Percentiles rank a stretch among this genome's conserved stretches.
phyloP scores from a whole-genome alignment of 768 basidiomycete species.

The Kockovaella imperatae region DNA sequence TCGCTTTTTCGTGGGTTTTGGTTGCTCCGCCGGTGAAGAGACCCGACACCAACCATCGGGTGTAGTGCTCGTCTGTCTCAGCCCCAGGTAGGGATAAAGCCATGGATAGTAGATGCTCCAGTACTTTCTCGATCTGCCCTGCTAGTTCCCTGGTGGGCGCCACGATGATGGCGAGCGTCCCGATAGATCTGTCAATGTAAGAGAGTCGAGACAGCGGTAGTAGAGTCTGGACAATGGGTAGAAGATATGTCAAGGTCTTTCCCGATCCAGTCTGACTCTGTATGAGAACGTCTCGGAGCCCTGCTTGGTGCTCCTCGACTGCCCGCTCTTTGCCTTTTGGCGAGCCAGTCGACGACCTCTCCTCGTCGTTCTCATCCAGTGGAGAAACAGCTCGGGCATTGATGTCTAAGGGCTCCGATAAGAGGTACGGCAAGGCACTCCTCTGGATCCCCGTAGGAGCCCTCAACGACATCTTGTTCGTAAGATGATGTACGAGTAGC shows the following conservation, averaged over 20 bases:
- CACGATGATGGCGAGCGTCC: slow-evolving; percentile 87
- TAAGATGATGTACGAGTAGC: slow-evolving; percentile 67
- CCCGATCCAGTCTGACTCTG: slow-evolving; percentile 97
- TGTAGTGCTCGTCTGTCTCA: slow-evolving; percentile 35
- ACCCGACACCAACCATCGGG: slow-evolving; percentile 90
- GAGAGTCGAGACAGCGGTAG: slow-evolving; percentile 80
- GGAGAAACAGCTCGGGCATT: background rate
- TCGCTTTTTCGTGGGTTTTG: slow-evolving; percentile 87
- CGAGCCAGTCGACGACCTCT: slow-evolving; percentile 36
- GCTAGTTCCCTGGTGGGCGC: slow-evolving; percentile 93
- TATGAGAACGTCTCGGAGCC: slow-evolving; percentile 69
- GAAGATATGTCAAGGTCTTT: slow-evolving; percentile 85
- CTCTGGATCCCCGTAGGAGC: slow-evolving; percentile 88
- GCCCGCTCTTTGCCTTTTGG: too few relatives aligned
- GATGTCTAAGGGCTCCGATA: slow-evolving; percentile 40
- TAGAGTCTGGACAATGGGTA: slow-evolving; percentile 91
- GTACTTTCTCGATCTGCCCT: slow-evolving; percentile 92
- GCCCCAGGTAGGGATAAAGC: slow-evolving; percentile 48
- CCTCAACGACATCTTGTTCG: slow-evolving; percentile 67
- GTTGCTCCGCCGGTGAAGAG: slow-evolving; percentile 91
- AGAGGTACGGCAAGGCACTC: slow-evolving; percentile 59
- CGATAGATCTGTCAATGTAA: slow-evolving; percentile 88
- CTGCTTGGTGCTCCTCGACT: slow-evolving; percentile 10
- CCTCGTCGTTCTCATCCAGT: slow-evolving; percentile 5
- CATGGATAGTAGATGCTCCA: slow-evolving; percentile 73